Conservation (phyloP, 1,139 yeast species). For the Yamadazyma jaroonii region DNA sequence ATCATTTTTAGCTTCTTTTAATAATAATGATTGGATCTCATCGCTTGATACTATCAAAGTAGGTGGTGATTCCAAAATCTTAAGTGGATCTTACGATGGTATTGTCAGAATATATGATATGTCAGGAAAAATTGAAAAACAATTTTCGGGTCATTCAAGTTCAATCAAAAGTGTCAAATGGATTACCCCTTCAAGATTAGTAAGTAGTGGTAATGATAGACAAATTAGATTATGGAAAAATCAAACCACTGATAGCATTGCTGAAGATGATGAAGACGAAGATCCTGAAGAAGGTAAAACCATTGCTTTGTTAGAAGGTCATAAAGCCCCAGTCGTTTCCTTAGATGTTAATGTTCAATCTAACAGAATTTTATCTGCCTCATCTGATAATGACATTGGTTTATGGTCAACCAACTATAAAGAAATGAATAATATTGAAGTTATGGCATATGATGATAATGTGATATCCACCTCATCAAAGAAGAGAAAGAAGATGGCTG, state of each 20-base stretch:
- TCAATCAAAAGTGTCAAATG: slow-evolving; percentile 81
- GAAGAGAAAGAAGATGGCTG: slow-evolving; percentile 81
- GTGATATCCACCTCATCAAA: slow-evolving; percentile 76
- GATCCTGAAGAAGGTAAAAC: slow-evolving; percentile 71
- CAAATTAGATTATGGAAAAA: slow-evolving; percentile 87
- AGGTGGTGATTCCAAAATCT: slow-evolving; percentile 47
- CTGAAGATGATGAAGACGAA: slow-evolving; percentile 32
- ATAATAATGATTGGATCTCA: slow-evolving; percentile 96
- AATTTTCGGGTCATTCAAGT: slow-evolving; percentile 83
- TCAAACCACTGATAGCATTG: slow-evolving; percentile 31
- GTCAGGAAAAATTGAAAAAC: slow-evolving; percentile 81
- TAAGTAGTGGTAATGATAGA: slow-evolving; percentile 87
- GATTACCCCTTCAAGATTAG: slow-evolving; percentile 70
- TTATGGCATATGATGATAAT: slow-evolving; percentile 49
- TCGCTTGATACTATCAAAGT: slow-evolving; percentile 55
- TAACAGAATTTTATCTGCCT: slow-evolving; percentile 73
- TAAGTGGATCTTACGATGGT: slow-evolving; percentile 94
- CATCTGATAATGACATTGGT: slow-evolving; percentile 78
- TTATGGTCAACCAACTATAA: slow-evolving; percentile 86
- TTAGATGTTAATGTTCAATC: slow-evolving; percentile 56
- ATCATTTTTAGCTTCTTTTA: slow-evolving; percentile 79
- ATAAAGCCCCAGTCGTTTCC: slow-evolving; percentile 81
- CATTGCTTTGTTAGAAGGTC: slow-evolving; percentile 82
- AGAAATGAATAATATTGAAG: slow-evolving; percentile 76
- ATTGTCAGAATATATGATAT: slow-evolving; percentile 85